A percentile compares a stretch with the other conserved stretches of the same genome.
Conservation (phyloP, 1,139 yeast genomes). For the Insectozyma bohioensis region DNA sequence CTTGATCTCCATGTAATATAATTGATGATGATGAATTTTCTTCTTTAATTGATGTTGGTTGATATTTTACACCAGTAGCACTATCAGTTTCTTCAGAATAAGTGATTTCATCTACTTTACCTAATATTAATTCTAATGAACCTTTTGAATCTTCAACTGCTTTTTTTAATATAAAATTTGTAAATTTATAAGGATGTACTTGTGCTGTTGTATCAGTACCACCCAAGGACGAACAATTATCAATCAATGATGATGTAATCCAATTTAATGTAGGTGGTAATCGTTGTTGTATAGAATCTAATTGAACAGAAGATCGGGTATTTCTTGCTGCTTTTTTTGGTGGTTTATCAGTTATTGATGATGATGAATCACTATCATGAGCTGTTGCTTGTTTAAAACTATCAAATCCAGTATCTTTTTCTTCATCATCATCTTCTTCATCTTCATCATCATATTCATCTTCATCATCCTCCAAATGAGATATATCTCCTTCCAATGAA, state of each 20-base stretch:
- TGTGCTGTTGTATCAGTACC: constrained; percentile 91
- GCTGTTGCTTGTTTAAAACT: constrained; percentile 12
- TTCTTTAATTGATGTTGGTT: constrained; percentile 50
- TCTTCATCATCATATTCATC: constrained; percentile 12
- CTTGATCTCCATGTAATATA: constrained; percentile 64
- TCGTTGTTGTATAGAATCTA: constrained; percentile 10
- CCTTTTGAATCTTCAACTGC: constrained; percentile 73
- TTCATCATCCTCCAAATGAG: constrained; percentile 23
- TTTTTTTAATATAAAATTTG: constrained; percentile 73
- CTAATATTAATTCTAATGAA: constrained; percentile 79
- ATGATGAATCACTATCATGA: constrained; percentile 22
- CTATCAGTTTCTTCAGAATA: constrained; percentile 62
- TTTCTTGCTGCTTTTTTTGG: constrained; percentile 37
- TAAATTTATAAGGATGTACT: constrained; percentile 93
- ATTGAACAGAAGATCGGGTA: constrained; percentile 18
- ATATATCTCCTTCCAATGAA: constrained; percentile 80
- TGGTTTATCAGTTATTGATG: constrained; percentile 27
- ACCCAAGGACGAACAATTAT: constrained; percentile 79
- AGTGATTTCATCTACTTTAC: constrained; percentile 72
- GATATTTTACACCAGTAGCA: constrained; percentile 65
- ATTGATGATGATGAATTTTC: constrained; percentile 24
- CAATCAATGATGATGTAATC: constrained; percentile 68
- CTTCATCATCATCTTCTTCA: constrained; percentile 8
- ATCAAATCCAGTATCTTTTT: constrained; percentile 7
- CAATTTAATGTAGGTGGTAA: constrained; percentile 80